A percentile compares a stretch with the other conserved stretches of the same genome.
Conservation (phyloP, 208 protist genomes). For the Acanthamoeba rhysodes region DNA sequence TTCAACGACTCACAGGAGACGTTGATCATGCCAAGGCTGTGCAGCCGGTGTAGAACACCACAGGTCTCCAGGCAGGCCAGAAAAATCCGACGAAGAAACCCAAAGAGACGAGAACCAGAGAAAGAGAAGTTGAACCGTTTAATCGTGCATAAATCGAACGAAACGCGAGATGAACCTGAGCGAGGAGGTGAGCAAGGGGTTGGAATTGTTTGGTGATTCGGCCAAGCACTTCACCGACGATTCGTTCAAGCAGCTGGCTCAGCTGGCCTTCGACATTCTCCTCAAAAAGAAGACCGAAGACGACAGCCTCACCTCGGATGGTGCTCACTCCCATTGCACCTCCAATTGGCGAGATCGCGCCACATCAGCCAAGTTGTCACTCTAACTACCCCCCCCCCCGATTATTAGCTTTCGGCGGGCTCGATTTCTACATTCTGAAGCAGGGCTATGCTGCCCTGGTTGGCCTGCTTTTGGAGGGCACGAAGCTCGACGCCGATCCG, state of each 20-base stretch:
- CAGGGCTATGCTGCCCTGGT: conserved; percentile 70
- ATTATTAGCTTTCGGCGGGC: not conserved
- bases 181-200: conserved; percentile 33
- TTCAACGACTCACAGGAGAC: too few relatives aligned
- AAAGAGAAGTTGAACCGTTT: not conserved
- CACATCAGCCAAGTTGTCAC: not conserved
- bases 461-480: conserved; percentile 50
- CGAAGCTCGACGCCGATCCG: conserved; percentile 51
- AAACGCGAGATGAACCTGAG: conserved; percentile 11
- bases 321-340: not conserved
- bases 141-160: not conserved
- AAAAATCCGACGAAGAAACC: too few relatives aligned
- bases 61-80: too few relatives aligned
- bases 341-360: not conserved
- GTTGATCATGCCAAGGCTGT: too few relatives aligned
- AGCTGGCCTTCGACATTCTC: conserved; percentile 22
- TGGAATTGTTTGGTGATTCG: conserved; percentile 44
- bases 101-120: too few relatives aligned
- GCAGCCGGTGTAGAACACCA: too few relatives aligned
- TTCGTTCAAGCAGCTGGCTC: not conserved
- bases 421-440: conserved; percentile 64
- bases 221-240: conserved; percentile 54
- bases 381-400: not conserved
- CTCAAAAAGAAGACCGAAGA: conserved; percentile 39
- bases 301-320: conserved; percentile 40